phyloP scores from a whole-genome alignment of 192 early-diverging fungal species.

The Coemansia sp. region DNA sequence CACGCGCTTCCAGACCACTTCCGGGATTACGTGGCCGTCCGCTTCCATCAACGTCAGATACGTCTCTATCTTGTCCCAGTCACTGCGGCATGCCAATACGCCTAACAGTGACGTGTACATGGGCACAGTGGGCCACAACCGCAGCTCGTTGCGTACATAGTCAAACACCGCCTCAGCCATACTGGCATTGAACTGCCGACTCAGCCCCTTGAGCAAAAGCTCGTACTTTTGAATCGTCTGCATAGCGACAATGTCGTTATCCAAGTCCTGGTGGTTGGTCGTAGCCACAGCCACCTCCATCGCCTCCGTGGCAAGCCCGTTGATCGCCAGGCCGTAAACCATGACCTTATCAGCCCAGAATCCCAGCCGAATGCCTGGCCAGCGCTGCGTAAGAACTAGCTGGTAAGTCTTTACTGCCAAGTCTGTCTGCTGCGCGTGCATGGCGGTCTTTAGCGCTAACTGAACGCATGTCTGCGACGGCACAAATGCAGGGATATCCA shows the following conservation, averaged over 20 bases:
- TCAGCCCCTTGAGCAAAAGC: conserved; percentile 41
- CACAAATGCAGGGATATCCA: conserved; percentile 16
- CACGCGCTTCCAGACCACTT: conserved; percentile 35
- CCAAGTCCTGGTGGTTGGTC: background rate
- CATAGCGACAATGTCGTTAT: conserved; percentile 17
- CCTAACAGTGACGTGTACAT: conserved; percentile 50
- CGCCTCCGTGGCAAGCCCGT: conserved; percentile 28
- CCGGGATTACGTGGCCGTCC: conserved; percentile 27
- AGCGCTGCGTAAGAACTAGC: conserved; percentile 24
- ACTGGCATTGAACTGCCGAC: conserved; percentile 21
- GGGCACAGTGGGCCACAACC: conserved; percentile 27
- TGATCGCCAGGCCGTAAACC: conserved; percentile 51
- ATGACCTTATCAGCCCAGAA: conserved; percentile 51
- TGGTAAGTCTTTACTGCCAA: conserved; percentile 38
- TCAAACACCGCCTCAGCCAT: conserved; percentile 26
- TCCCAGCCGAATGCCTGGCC: conserved; percentile 24
- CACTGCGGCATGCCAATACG: conserved; percentile 19
- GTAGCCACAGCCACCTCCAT: conserved; percentile 42
- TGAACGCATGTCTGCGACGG: conserved; percentile 44
- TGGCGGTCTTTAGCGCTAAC: conserved; percentile 36
- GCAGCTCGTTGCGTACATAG: conserved; percentile 39
- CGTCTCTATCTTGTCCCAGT: conserved; percentile 24
- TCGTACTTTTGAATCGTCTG: conserved; percentile 46
- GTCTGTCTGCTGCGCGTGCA: conserved; percentile 22
- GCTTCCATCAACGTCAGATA: conserved; percentile 33